phyloP scores from a whole-genome alignment of 2,329 filamentous ascomycete genomes.

The Talaromyces sp. region DNA sequence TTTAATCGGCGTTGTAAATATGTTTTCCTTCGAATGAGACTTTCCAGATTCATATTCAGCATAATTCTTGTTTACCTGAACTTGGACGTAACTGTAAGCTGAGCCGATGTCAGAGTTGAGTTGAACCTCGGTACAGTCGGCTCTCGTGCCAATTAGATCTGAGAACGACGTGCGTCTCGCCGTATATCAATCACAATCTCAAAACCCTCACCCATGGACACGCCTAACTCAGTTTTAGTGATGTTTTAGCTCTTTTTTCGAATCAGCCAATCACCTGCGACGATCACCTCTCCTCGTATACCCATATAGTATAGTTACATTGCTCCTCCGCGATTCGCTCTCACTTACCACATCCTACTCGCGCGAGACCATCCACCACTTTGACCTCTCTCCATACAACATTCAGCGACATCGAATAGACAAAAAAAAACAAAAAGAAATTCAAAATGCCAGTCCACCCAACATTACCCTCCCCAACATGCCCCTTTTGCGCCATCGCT shows the following conservation, averaged over 20 bases:
- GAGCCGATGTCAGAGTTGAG: neutral
- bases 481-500: slow-evolving; percentile 57
- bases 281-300: neutral
- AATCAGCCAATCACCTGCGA: neutral
- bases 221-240: too few relatives aligned
- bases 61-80: neutral
- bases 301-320: neutral
- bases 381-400: neutral
- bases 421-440: neutral
- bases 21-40: slow-evolving; percentile 1
- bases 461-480: slow-evolving; percentile 22
- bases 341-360: neutral
- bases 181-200: neutral
- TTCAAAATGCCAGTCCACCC: neutral
- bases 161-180: neutral
- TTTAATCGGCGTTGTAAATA: slow-evolving; percentile 15
- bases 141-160: neutral
- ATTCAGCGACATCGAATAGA: neutral
- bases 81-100: neutral
- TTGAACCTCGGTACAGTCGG: neutral
- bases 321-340: neutral
- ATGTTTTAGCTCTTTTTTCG: neutral
- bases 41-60: neutral
- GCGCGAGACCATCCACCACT: neutral
- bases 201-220: neutral